Evolutionary conservation across 164 flowering plant species (phyloP).

Genomic region (Berberis vulgaris): DNA sequence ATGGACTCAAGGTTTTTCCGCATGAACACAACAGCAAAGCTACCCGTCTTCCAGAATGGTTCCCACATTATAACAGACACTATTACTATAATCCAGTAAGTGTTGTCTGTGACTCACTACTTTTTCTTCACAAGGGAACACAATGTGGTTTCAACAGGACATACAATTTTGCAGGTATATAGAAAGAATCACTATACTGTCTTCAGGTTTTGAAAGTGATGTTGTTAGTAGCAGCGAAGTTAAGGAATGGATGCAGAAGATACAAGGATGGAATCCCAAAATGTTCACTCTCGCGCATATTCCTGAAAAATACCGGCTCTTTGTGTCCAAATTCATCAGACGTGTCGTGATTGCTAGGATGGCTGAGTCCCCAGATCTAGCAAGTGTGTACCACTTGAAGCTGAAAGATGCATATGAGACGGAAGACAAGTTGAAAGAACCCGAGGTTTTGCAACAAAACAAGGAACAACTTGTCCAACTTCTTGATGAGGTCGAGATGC

Average conservation of each 20-base stretch:
- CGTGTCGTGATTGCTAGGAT: conserved; percentile 77
- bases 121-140: neutral
- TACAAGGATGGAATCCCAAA: conserved; percentile 77
- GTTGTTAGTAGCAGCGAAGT: conserved; percentile 32
- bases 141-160: neutral
- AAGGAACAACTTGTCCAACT: conserved; percentile 53
- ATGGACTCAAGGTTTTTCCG: conserved; percentile 72
- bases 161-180: conserved; percentile 50
- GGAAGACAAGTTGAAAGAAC: conserved; percentile 60
- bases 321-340: conserved; percentile 64
- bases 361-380: conserved; percentile 82
- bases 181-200: conserved; percentile 56
- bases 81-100: conserved; percentile 77
- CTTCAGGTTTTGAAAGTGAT: conserved; percentile 30
- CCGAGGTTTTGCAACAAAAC: conserved; percentile 32
- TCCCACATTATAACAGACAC: conserved; percentile 60
- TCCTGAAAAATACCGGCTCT: conserved; percentile 51
- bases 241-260: conserved; percentile 78
- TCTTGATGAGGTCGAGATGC: conserved; percentile 67
- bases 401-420: conserved; percentile 67
- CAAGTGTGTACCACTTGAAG: conserved; percentile 68
- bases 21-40: conserved; percentile 65
- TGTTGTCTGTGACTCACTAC: conserved; percentile 5
- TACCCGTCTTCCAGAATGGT: conserved; percentile 92
- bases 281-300: conserved; percentile 67